Percentiles rank a stretch among this genome's conserved stretches.
Evolutionary conservation across 495 filamentous ascomycete genomes (phyloP).

Genomic region (Coniosporium apollinis): DNA sequence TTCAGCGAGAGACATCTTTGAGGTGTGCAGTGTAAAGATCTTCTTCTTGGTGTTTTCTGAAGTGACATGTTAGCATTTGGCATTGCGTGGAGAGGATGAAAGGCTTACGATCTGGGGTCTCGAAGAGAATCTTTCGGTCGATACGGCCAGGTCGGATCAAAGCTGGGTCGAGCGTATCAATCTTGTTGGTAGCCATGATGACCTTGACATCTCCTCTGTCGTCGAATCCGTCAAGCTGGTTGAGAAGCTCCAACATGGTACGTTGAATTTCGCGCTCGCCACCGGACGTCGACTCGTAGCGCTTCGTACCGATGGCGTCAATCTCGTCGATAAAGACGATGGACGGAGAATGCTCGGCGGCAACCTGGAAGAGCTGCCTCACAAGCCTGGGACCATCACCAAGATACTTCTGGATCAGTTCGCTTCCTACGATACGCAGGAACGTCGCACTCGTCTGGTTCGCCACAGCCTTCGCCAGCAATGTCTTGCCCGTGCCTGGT

Average conservation of each 20-base stretch:
- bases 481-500: conserved; percentile 92
- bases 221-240: conserved; percentile 97
- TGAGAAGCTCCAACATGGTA: conserved; percentile 96
- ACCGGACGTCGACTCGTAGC: conserved; percentile 92
- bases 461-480: conserved; percentile 93
- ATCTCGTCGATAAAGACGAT: conserved; percentile 99
- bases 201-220: conserved; percentile 99
- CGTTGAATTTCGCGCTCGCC: conserved; percentile 96
- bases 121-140: conserved; percentile 97
- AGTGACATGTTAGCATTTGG: conserved; percentile 20
- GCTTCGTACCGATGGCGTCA: conserved; percentile 96
- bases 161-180: conserved; percentile 91
- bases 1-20: conserved; percentile 91
- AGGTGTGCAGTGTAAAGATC: conserved; percentile 98
- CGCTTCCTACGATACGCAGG: conserved; percentile 91
- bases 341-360: conserved; percentile 86
- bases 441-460: conserved; percentile 98
- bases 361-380: conserved; percentile 94
- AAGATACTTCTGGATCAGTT: conserved; percentile 97
- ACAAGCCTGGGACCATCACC: conserved; percentile 91
- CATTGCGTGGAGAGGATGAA: not conserved
- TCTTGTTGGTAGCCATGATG: conserved; percentile 99
- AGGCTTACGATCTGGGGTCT: conserved; percentile 85
- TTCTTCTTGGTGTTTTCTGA: conserved; percentile 95
- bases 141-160: conserved; percentile 96